Evolutionary conservation across 2,329 filamentous ascomycete species (phyloP).

Genomic region (Alternaria solani): DNA sequence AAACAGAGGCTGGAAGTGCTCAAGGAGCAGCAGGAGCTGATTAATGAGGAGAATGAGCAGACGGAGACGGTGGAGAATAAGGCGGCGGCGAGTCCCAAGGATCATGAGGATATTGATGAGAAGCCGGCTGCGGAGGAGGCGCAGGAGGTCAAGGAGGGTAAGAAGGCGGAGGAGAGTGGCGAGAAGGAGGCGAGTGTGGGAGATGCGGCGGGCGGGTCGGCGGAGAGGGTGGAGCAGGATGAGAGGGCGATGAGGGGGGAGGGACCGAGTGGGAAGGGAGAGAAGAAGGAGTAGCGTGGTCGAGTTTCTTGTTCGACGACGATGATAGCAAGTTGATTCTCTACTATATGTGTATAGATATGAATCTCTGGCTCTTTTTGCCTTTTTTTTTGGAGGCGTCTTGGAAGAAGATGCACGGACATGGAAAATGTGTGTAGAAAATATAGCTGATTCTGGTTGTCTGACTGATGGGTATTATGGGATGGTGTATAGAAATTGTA

Average conservation of each 20-base stretch:
- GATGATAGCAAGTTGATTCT: background rate
- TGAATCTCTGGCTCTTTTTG: too few relatives aligned
- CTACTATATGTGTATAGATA: slow-evolving; percentile 22
- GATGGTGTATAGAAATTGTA: too few relatives aligned
- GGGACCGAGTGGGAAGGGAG: slow-evolving; percentile 29
- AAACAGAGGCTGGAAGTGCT: slow-evolving; percentile 98
- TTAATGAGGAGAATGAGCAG: slow-evolving; percentile 96
- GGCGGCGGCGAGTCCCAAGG: slow-evolving; percentile 78
- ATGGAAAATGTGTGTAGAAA: too few relatives aligned
- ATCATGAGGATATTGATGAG: slow-evolving; percentile 92
- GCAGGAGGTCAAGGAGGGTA: slow-evolving; percentile 26
- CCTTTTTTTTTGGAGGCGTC: too few relatives aligned
- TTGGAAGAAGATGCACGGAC: too few relatives aligned
- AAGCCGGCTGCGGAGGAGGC: slow-evolving; percentile 59
- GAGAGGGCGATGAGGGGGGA: slow-evolving; percentile 35
- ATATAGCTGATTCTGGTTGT: too few relatives aligned
- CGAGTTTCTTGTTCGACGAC: too few relatives aligned
- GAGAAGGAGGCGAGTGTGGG: slow-evolving; percentile 46
- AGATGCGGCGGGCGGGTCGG: slow-evolving; percentile 32
- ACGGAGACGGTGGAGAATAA: slow-evolving; percentile 77
- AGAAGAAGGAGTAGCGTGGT: slow-evolving; percentile 24
- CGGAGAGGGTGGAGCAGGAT: slow-evolving; percentile 47
- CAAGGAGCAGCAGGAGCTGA: slow-evolving; percentile 97
- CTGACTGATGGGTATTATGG: too few relatives aligned
- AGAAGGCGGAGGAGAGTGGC: slow-evolving; percentile 32